Evolutionary conservation across 768 basidiomycete species (phyloP).

Genomic region (Collybiopsis luxurians): DNA sequence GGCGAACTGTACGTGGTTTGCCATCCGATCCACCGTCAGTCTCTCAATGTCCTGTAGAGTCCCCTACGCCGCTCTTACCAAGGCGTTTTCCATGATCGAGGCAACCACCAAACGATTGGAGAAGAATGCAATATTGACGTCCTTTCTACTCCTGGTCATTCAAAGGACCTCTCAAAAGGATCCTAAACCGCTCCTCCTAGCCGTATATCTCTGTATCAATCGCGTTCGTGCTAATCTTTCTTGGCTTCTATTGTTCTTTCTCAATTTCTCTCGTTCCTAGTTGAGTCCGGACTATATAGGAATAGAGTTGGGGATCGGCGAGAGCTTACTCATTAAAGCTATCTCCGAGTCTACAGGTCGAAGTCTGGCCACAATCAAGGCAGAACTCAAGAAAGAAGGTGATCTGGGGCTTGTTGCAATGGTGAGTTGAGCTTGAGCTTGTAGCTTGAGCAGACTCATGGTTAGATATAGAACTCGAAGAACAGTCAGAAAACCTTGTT

Average conservation of each 20-base stretch:
- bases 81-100: slow-evolving; percentile 87
- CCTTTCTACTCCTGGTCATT: slow-evolving; percentile 88
- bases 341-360: slow-evolving; percentile 96
- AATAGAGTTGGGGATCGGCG: slow-evolving; percentile 94
- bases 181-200: slow-evolving; percentile 73
- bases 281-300: slow-evolving; percentile 94
- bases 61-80: slow-evolving; percentile 90
- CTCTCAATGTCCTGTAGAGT: slow-evolving; percentile 48
- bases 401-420: slow-evolving; percentile 97
- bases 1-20: slow-evolving; percentile 76
- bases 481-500: slow-evolving; percentile 91
- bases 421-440: slow-evolving; percentile 41
- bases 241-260: slow-evolving; percentile 1
- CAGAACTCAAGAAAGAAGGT: slow-evolving; percentile 91
- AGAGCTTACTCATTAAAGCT: slow-evolving; percentile 90
- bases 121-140: slow-evolving; percentile 85
- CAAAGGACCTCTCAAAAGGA: slow-evolving; percentile 78
- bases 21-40: not conserved
- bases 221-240: slow-evolving; percentile 64
- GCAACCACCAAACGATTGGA: slow-evolving; percentile 93
- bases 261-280: slow-evolving; percentile 41
- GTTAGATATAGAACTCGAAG: slow-evolving; percentile 72
- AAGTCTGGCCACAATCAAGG: slow-evolving; percentile 76
- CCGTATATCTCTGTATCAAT: slow-evolving; percentile 96
- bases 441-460: slow-evolving; percentile 1